These are phyloP conservation scores for Stephanodiscus minutulus DNA, from an alignment of 108 stramenopile genomes.

Conservation along the genomic window DNA sequence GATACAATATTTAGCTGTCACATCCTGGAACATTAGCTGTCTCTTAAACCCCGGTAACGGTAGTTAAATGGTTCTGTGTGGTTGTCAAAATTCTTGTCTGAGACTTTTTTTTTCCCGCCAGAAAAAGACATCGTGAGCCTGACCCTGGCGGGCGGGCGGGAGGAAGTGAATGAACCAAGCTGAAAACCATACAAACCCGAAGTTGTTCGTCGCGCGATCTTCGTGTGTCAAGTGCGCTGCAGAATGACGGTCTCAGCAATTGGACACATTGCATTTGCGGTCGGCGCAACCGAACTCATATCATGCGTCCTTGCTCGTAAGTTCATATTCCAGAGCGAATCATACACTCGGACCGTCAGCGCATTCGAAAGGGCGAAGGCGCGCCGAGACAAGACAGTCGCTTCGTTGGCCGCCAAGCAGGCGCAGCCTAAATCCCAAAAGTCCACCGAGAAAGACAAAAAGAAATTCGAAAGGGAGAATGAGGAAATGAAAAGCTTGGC, in stretches of 20 bases:
- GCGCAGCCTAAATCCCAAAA: slow-evolving; percentile 37
- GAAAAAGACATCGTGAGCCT: too few relatives aligned
- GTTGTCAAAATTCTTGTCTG: too few relatives aligned
- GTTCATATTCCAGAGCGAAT: slow-evolving; percentile 58
- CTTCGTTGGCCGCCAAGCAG: slow-evolving; percentile 38
- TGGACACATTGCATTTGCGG: slow-evolving; percentile 58
- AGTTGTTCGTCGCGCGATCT: too few relatives aligned
- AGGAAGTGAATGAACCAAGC: too few relatives aligned
- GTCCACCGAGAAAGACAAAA: slow-evolving; percentile 40
- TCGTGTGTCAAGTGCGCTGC: background rate
- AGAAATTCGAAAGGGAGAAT: slow-evolving; percentile 58
- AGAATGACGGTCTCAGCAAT: slow-evolving; percentile 77
- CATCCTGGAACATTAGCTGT: too few relatives aligned
- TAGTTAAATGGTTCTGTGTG: too few relatives aligned
- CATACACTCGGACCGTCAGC: slow-evolving; percentile 53
- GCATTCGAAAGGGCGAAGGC: slow-evolving; percentile 60
- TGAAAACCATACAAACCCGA: too few relatives aligned
- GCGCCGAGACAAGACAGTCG: slow-evolving; percentile 51
- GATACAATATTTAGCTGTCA: too few relatives aligned
- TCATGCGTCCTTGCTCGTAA: slow-evolving; percentile 59
- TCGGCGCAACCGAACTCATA: slow-evolving; percentile 59
- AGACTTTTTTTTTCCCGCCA: too few relatives aligned
- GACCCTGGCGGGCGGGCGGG: too few relatives aligned
- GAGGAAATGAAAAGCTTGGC: slow-evolving; percentile 55
- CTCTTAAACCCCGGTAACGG: too few relatives aligned